Percentiles rank a stretch among this genome's conserved stretches.
Conservation (phyloP, 2,329 filamentous ascomycete species). For the Sporothrix schenckii region DNA sequence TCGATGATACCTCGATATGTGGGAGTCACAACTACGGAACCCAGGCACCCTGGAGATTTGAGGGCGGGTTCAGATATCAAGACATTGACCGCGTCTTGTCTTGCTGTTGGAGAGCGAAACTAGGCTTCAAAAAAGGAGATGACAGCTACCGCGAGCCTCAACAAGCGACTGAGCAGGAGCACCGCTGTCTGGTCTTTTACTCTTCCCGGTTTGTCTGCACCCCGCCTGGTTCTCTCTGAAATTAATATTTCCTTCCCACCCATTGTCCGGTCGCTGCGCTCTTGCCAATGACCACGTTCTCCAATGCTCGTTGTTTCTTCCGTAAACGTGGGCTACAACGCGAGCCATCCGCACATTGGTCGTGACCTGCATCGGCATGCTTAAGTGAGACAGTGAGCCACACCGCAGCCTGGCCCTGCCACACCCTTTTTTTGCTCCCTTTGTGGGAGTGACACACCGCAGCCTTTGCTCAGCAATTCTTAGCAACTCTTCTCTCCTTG, state of each 20-base stretch:
- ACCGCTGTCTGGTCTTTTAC: background rate
- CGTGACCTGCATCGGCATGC: slow-evolving; percentile 40
- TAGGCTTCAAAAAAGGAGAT: background rate
- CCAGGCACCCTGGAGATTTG: background rate
- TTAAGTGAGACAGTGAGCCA: slow-evolving; percentile 43
- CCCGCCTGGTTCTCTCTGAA: background rate
- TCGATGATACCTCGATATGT: background rate
- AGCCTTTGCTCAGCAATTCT: slow-evolving; percentile 22
- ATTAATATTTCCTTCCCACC: background rate
- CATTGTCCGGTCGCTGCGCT: background rate
- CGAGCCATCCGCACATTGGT: slow-evolving; percentile 34
- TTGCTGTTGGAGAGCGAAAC: background rate
- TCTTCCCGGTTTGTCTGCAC: background rate
- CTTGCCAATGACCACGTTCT: slow-evolving; percentile 13
- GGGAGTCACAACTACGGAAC: slow-evolving; percentile 1
- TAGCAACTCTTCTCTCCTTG: background rate
- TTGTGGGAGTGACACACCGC: slow-evolving; percentile 16
- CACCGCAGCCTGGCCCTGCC: slow-evolving; percentile 34
- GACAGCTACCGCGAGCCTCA: background rate
- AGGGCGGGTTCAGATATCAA: slow-evolving; percentile 23
- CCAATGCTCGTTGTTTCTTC: background rate
- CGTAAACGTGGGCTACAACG: slow-evolving; percentile 24
- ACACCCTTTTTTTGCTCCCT: slow-evolving; percentile 15
- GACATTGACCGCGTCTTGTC: slow-evolving; percentile 25
- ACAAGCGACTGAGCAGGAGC: slow-evolving; percentile 16